These are phyloP conservation scores for Talaromyces adpressus DNA, from an alignment of 495 filamentous ascomycete genomes.

Conservation along the genomic window DNA sequence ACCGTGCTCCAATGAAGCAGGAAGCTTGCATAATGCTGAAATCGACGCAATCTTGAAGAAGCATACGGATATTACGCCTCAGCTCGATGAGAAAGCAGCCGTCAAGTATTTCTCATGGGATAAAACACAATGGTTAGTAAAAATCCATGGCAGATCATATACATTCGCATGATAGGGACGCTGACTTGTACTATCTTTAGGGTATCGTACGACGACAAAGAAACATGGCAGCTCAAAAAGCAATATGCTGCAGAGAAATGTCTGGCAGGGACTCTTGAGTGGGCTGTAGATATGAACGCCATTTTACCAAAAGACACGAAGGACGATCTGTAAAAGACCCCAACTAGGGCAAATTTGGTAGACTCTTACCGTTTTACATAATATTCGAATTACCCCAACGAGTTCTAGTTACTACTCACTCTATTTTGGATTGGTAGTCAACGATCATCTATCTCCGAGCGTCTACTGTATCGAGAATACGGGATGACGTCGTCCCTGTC, in stretches of 20 bases:
- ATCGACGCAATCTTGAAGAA: conserved; percentile 18
- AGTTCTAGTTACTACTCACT: background rate
- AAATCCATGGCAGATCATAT: no score
- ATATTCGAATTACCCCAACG: background rate
- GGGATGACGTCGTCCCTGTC: background rate
- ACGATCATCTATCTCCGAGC: background rate
- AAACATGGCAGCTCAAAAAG: conserved; percentile 32
- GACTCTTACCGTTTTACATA: background rate
- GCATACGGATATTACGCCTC: conserved; percentile 14
- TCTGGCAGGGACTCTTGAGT: conserved; percentile 32
- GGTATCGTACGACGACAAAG: conserved; percentile 33
- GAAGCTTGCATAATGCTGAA: conserved; percentile 20
- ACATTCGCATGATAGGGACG: conserved; percentile 10
- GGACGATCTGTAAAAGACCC: background rate
- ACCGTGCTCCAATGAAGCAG: conserved; percentile 18
- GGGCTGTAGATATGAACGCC: conserved; percentile 22
- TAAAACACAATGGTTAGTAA: conserved; percentile 12
- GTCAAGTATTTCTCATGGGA: conserved; percentile 26
- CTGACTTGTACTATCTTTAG: conserved; percentile 10
- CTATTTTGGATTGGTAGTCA: background rate
- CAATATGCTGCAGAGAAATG: conserved; percentile 28
- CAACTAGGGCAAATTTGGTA: background rate
- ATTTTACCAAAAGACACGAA: background rate
- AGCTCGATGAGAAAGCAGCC: conserved; percentile 14
- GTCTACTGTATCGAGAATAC: background rate